Percentiles rank a stretch among this genome's conserved stretches.
These are phyloP conservation scores for Plantago elongata DNA, from an alignment of 257 asterid species.

Conservation along the genomic window DNA sequence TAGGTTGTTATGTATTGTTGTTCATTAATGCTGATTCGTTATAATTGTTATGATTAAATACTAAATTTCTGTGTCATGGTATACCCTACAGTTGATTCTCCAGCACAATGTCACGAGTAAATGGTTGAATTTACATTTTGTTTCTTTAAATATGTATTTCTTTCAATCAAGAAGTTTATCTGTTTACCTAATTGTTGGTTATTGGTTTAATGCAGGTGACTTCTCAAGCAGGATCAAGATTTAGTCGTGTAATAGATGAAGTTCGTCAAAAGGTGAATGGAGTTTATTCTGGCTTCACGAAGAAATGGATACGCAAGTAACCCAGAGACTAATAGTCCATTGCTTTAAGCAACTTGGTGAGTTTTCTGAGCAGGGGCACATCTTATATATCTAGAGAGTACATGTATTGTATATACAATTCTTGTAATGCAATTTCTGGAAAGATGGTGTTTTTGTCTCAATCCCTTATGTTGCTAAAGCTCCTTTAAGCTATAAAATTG, in stretches of 20 bases:
- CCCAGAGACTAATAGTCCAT: conserved; percentile 27
- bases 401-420: conserved; percentile 10
- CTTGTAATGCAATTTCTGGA: neutral
- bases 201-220: conserved; percentile 61
- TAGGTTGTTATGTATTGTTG: conserved; percentile 22
- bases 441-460: neutral
- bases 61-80: too few species aligned
- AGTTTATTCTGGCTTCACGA: conserved; percentile 51
- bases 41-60: too few species aligned
- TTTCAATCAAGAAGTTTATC: neutral
- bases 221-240: conserved; percentile 68
- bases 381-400: conserved; percentile 13
- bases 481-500: conserved; percentile 84
- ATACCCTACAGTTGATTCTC: neutral
- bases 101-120: neutral
- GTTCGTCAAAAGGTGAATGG: conserved; percentile 51
- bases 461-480: conserved; percentile 27
- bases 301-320: conserved; percentile 56
- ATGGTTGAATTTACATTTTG: neutral
- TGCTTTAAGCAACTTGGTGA: conserved; percentile 49
- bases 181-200: conserved; percentile 8
- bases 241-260: conserved; percentile 55
- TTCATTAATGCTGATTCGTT: too few species aligned
- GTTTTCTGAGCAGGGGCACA: conserved; percentile 29
- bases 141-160: too few species aligned